These are phyloP conservation scores for Albugo laibachii DNA, from an alignment of 352 stramenopile species.

Conservation along the genomic window DNA sequence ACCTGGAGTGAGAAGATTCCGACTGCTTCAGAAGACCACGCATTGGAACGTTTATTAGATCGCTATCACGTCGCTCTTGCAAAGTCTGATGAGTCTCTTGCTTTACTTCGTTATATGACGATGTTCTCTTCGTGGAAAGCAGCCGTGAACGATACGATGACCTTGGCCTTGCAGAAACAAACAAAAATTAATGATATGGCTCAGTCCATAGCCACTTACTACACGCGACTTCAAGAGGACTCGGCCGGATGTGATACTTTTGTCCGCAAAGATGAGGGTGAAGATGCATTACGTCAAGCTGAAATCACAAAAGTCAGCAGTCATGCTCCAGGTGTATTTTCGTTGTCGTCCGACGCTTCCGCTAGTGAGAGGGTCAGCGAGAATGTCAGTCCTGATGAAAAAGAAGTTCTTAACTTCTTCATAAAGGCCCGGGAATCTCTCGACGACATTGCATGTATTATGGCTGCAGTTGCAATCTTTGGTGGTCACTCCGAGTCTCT, in stretches of 20 bases:
- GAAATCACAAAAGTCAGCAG: too few relatives aligned
- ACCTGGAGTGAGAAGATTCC: not conserved
- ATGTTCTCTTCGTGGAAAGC: constrained; percentile 63
- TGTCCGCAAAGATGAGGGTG: too few relatives aligned
- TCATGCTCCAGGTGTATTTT: too few relatives aligned
- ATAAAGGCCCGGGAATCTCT: constrained; percentile 60
- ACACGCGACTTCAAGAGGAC: constrained; percentile 16
- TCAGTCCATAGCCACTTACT: constrained; percentile 47
- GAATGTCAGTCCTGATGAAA: constrained; percentile 18
- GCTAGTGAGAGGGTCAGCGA: too few relatives aligned
- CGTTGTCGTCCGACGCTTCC: too few relatives aligned
- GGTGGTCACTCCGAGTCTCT: constrained; percentile 51
- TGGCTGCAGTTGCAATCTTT: constrained; percentile 50
- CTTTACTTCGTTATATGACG: constrained; percentile 50
- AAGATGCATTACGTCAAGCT: too few relatives aligned
- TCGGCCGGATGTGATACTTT: constrained; percentile 6
- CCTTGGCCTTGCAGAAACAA: constrained; percentile 25
- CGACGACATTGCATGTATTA: constrained; percentile 23
- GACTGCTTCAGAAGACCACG: too few relatives aligned
- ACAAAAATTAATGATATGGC: constrained; percentile 29
- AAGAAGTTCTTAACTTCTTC: constrained; percentile 42
- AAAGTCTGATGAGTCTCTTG: constrained; percentile 40
- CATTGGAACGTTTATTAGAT: constrained; percentile 18
- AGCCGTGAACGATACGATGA: constrained; percentile 43
- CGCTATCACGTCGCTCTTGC: constrained; percentile 26